Percentiles rank a stretch among this genome's conserved stretches.
Evolutionary conservation across 768 basidiomycete genomes (phyloP).

Genomic region (Leccinum incarnatum): DNA sequence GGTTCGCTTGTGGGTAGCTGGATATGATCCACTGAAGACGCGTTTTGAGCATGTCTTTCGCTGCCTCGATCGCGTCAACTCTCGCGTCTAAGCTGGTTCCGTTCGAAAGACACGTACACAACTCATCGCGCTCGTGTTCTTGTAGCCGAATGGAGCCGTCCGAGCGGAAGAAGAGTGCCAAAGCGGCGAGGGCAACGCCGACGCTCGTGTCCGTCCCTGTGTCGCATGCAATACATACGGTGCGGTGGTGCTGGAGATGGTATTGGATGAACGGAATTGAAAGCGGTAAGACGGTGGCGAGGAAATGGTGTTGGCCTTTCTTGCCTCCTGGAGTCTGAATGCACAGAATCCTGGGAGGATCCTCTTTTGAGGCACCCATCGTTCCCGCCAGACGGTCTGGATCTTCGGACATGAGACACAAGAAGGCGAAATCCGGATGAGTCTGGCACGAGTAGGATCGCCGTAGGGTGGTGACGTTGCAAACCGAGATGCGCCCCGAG

Average conservation of each 20-base stretch:
- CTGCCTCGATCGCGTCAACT: constrained; percentile 15
- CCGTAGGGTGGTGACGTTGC: constrained; percentile 30
- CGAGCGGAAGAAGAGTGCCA: constrained; percentile 59
- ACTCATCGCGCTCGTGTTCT: neutral
- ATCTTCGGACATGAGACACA: constrained; percentile 15
- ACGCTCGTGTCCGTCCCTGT: constrained; percentile 61
- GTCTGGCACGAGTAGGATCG: constrained; percentile 2
- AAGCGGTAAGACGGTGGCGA: constrained; percentile 47
- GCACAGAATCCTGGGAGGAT: constrained; percentile 11
- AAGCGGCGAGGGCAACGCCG: constrained; percentile 58
- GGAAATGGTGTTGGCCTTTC: constrained; percentile 49
- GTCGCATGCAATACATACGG: constrained; percentile 52
- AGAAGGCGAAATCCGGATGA: constrained; percentile 9
- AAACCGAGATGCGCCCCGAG: constrained; percentile 42
- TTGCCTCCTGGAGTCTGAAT: constrained; percentile 44
- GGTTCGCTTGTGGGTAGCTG: constrained; percentile 73
- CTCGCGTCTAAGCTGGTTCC: neutral
- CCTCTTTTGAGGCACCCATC: neutral
- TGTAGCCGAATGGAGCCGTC: constrained; percentile 36
- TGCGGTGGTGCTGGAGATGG: constrained; percentile 35
- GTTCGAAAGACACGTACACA: constrained; percentile 22
- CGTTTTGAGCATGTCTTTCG: constrained; percentile 65
- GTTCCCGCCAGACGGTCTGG: neutral
- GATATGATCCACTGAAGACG: constrained; percentile 87
- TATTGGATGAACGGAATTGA: constrained; percentile 45